These are phyloP conservation scores for Zygosaccharomyces pseudorouxii DNA, from an alignment of 805 yeast genomes.

Conservation along the genomic window DNA sequence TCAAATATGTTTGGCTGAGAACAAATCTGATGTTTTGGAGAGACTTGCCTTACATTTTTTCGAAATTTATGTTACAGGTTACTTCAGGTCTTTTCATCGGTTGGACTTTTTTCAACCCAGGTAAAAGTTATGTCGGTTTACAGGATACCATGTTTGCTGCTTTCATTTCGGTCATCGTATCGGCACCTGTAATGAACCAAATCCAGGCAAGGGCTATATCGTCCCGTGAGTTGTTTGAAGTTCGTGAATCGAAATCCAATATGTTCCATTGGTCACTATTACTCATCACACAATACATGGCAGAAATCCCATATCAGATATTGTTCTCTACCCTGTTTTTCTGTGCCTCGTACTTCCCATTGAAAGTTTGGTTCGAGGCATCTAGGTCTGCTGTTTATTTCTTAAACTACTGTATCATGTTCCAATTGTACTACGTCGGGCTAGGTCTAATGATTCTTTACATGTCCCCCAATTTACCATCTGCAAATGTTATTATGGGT, in stretches of 20 bases:
- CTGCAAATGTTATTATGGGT: slow-evolving; percentile 58
- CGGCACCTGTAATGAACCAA: slow-evolving; percentile 56
- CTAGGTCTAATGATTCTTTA: slow-evolving; percentile 52
- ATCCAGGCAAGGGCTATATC: slow-evolving; percentile 54
- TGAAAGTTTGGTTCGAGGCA: slow-evolving; percentile 39
- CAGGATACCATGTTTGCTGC: slow-evolving; percentile 57
- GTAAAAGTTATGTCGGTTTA: slow-evolving; percentile 47
- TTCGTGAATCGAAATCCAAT: slow-evolving; percentile 64
- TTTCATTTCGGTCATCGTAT: slow-evolving; percentile 53
- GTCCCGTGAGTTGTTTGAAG: slow-evolving; percentile 61
- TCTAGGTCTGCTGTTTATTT: slow-evolving; percentile 46
- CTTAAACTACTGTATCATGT: slow-evolving; percentile 41
- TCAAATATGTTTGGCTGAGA: slow-evolving; percentile 39
- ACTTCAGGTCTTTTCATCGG: slow-evolving; percentile 63
- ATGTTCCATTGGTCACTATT: slow-evolving; percentile 69
- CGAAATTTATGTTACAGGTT: slow-evolving; percentile 49
- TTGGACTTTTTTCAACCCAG: slow-evolving; percentile 61
- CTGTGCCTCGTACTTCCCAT: slow-evolving; percentile 50
- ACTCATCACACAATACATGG: slow-evolving; percentile 47
- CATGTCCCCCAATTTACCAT: slow-evolving; percentile 59
- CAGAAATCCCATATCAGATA: slow-evolving; percentile 58
- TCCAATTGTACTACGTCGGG: slow-evolving; percentile 44
- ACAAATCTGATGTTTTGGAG: slow-evolving; percentile 48
- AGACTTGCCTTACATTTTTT: slow-evolving; percentile 54
- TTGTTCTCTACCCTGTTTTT: slow-evolving; percentile 48